Base-by-base conservation (phyloP, 306 rosid genomes). In the Carpinus viminea region DNA sequence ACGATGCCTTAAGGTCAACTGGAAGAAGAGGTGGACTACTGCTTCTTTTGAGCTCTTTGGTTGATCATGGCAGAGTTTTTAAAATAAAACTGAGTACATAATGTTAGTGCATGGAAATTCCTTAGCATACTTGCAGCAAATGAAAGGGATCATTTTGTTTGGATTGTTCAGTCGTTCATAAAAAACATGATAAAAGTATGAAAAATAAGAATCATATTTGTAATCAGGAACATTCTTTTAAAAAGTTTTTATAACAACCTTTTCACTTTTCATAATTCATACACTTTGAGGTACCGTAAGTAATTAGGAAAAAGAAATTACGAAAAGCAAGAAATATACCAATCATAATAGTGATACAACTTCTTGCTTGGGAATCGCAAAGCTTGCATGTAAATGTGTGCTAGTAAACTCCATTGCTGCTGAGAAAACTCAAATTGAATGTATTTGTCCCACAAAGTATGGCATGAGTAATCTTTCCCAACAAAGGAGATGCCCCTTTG, bases 371-470 rank as follows among this genome's bases (percentile, higher is more conserved):
- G 98, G 77, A 90, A 90, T 82, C 88, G 82, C 38, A 94, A 93
- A 82, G 93, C 85, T 79, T 90, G 94, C 82, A 92, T 79, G 76
- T 86, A 94, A 79, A 91, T 88, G 75, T 84, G 90, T 12, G 98
- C 93, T 75, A 94, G 85, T 12, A 70, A 85, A 79, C 83, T 79
- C 98, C 94, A 92, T 68, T 90, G 86, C 84, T 87, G 88, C 86
- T 87, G 94, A 81, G 96, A 92, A 82, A 85, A 87, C 89, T 91
- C 96, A 74, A 94, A 94, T 26, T 85, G 90, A 68, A 94, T 90
- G 85, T 89, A 94, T 71, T 87, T 86, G 87, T 92, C 98, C 98
- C 96, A 94, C 88, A 94, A 83, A 65, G 85, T 71, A 86, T 89
- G 88, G 82, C 96, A 89, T 17, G 60, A 80, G 83, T 90, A 92